These are phyloP conservation scores for Fusarium kyushuense DNA, from an alignment of 2,329 filamentous ascomycete species.

Conservation along the genomic window DNA sequence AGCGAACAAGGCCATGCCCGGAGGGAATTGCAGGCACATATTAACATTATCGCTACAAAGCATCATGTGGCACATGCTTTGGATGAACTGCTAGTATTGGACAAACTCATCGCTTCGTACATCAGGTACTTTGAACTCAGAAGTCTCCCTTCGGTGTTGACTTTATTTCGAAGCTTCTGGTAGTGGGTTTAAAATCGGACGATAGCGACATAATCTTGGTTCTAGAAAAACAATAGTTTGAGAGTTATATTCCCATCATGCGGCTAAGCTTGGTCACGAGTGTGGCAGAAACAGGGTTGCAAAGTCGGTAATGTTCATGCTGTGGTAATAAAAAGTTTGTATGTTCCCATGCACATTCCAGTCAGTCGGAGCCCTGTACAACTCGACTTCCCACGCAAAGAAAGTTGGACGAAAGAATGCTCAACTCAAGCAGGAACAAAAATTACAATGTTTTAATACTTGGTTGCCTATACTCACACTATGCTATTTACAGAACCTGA, in stretches of 20 bases:
- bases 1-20: background rate
- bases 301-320: conserved; percentile 2
- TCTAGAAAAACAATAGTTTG: background rate
- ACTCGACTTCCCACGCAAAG: background rate
- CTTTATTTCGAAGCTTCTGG: background rate
- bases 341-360: conserved; percentile 11
- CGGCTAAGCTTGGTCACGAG: background rate
- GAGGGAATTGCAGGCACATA: background rate
- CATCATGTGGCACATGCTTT: conserved; percentile 6
- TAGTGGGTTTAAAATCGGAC: background rate
- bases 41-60: conserved; percentile 8
- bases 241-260: background rate
- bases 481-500: background rate
- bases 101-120: background rate
- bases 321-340: conserved; percentile 1
- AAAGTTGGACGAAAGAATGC: background rate
- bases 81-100: background rate
- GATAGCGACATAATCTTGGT: background rate
- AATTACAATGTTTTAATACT: background rate
- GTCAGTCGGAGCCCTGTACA: background rate
- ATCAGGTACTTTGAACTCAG: background rate
- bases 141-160: background rate
- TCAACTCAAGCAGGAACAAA: background rate
- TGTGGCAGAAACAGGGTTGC: background rate
- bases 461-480: background rate